These are phyloP conservation scores for Vachellia pachyceras DNA, from an alignment of 306 rosid species.

Conservation along the genomic window DNA sequence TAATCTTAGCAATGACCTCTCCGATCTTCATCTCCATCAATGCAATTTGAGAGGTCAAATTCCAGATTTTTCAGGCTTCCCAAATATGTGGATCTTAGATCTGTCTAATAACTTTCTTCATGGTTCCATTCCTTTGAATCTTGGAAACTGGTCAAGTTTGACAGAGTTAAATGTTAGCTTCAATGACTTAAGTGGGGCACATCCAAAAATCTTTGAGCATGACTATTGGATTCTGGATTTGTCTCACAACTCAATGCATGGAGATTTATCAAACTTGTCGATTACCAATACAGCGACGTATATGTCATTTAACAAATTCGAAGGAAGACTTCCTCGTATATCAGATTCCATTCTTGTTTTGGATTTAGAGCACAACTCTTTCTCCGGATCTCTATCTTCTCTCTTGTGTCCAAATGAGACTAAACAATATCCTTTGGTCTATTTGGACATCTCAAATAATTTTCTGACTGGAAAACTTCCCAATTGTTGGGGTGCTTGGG, in stretches of 20 bases:
- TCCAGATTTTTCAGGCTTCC: neutral
- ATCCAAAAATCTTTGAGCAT: neutral
- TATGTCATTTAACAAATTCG: neutral
- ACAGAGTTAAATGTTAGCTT: neutral
- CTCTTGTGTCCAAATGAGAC: neutral
- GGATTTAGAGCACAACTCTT: neutral
- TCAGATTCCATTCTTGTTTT: rapidly evolving
- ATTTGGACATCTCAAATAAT: neutral
- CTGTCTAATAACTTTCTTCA: neutral
- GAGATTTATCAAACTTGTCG: neutral
- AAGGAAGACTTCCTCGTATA: neutral
- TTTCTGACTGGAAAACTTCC: neutral
- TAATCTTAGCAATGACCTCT: neutral
- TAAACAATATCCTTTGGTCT: neutral
- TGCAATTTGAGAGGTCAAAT: neutral
- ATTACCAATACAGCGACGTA: rapidly evolving
- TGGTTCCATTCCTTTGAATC: neutral
- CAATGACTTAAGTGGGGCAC: neutral
- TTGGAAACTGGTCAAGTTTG: neutral
- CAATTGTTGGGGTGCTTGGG: neutral
- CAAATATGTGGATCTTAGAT: neutral
- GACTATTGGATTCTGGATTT: neutral
- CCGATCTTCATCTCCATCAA: neutral
- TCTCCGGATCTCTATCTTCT: neutral
- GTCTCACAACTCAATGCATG: neutral